These are phyloP conservation scores for Pseudophaeomoniella oleicola DNA, from an alignment of 2,329 filamentous ascomycete species.

Conservation along the genomic window DNA sequence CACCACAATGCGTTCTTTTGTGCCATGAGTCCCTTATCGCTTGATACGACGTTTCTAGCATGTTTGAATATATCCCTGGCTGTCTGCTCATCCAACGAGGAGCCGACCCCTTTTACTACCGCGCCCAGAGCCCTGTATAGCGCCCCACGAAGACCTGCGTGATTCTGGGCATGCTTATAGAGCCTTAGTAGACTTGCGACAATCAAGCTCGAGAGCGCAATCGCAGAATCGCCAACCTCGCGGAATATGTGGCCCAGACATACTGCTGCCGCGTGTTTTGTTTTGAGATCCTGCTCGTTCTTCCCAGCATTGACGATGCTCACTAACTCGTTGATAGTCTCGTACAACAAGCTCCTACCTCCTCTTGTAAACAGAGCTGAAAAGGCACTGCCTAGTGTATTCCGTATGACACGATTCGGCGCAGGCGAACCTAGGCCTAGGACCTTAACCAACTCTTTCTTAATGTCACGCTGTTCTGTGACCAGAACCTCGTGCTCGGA, in stretches of 20 bases:
- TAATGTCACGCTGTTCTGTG: conserved; percentile 78
- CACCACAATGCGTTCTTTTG: conserved; percentile 67
- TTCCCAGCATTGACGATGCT: conserved; percentile 60
- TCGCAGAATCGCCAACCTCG: conserved; percentile 84
- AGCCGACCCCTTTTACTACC: conserved; percentile 58
- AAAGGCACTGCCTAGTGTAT: conserved; percentile 74
- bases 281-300: conserved; percentile 59
- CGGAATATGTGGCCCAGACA: conserved; percentile 83
- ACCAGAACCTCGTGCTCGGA: conserved; percentile 69
- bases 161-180: conserved; percentile 61
- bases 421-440: conserved; percentile 68
- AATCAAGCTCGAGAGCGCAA: conserved; percentile 63
- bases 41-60: conserved; percentile 57
- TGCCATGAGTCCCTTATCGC: conserved; percentile 72
- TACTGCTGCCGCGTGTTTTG: conserved; percentile 74
- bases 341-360: conserved; percentile 82
- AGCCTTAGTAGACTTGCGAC: conserved; percentile 61
- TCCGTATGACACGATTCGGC: conserved; percentile 76
- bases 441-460: conserved; percentile 88
- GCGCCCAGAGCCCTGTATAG: conserved; percentile 63
- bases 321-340: conserved; percentile 82
- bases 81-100: conserved; percentile 66
- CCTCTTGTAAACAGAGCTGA: conserved; percentile 70
- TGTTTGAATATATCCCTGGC: conserved; percentile 93
- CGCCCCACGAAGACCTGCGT: conserved; percentile 69